Conservation (phyloP, 2,329 filamentous ascomycete genomes). For the Diaporthe velutina region DNA sequence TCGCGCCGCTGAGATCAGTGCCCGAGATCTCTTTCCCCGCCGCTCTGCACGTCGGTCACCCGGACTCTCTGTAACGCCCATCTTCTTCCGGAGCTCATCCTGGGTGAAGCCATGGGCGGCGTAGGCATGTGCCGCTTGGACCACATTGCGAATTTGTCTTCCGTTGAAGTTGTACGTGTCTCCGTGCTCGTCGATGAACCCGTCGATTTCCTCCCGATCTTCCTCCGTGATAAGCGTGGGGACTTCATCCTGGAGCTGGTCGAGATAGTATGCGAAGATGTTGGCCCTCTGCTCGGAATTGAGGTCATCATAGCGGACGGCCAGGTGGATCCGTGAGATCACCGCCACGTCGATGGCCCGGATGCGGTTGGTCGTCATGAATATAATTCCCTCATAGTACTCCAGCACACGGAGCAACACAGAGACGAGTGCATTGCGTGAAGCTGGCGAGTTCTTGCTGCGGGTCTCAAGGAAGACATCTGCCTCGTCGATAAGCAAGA, state of each 20-base stretch:
- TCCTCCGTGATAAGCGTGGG: conserved; percentile 26
- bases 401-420: no score
- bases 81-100: neutral
- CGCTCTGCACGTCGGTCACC: neutral
- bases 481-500: no score
- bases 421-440: no score
- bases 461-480: no score
- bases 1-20: neutral
- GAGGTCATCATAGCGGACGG: no score
- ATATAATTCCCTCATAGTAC: no score
- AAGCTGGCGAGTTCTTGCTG: no score
- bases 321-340: no score
- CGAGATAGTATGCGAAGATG: no score
- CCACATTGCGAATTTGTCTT: conserved; percentile 33
- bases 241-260: conserved; percentile 33
- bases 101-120: neutral
- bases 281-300: no score
- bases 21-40: neutral
- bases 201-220: neutral
- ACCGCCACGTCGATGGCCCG: no score
- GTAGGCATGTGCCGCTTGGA: conserved; percentile 30
- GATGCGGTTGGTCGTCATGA: no score
- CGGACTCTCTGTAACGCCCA: neutral
- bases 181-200: conserved; percentile 6
- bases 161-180: conserved; percentile 25